Base-by-base conservation (phyloP, 345 rosid genomes). In the Heritiera fomes region DNA sequence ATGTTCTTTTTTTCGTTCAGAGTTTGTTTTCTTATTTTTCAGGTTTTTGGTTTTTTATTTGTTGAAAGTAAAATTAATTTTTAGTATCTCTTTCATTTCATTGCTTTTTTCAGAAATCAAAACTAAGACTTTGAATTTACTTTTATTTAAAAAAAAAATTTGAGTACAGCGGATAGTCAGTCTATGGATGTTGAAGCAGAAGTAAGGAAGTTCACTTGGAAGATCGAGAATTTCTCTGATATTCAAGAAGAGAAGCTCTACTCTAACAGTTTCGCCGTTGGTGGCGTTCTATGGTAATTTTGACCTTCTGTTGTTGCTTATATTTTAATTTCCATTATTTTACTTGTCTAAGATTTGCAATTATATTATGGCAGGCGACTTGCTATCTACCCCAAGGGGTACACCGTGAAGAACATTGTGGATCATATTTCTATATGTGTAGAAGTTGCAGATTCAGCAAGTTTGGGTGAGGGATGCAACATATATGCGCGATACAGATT, bases 391-490 rank as follows among this genome's bases (percentile, higher is more conserved):
- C 28, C 28, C 28, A 23, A 23, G 28, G 28, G 28, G 0, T 23
- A 23, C 28, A 23, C 28, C 28, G 28, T 23, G 28, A 23, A 23
- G 76, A 91, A 90, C 89, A 89, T 87, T 76, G 95, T 87, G 74
- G 94, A 90, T 78, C 87, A 93, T 85, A 74, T 95, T 83, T 93
- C 98, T 32, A 86, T 94, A 90, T 95, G 93, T 79, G 78, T 93
- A 82, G 91, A 86, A 84, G 98, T 91, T 82, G 97, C 98, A 5
- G 95, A 92, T 77, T 90, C 95, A 5, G 23, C 84, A 0, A 77
- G 80, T 20, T 79, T 95, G 88, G 90, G 97, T 0, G 84, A 82
- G 49, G 98, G 94, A 50, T 95, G 98, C 95, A 93, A 88, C 85
- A 86, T 91, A 88, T 95, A 81, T 63, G 91, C 98, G 7, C 93